Evolutionary conservation across 768 basidiomycete genomes (phyloP).

Genomic region (Floccularia luteovirens): DNA sequence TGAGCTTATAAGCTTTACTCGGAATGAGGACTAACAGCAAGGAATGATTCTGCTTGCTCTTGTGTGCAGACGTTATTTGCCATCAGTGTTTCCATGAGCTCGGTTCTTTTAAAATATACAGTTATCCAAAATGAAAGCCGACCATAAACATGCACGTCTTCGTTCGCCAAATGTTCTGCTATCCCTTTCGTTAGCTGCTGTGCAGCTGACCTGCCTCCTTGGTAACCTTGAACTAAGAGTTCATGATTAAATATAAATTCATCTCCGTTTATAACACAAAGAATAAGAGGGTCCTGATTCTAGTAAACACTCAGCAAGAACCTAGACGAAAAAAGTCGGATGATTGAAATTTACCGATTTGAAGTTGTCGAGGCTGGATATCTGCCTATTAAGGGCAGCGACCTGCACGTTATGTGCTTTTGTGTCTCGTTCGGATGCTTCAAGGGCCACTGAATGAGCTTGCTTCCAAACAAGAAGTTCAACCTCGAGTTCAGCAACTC

Average conservation of each 20-base stretch:
- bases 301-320: constrained; percentile 14
- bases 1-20: background rate
- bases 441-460: constrained; percentile 56
- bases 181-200: constrained; percentile 62
- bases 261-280: constrained; percentile 72
- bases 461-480: constrained; percentile 68
- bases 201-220: constrained; percentile 58
- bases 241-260: constrained; percentile 56
- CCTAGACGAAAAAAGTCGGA: too few relatives aligned
- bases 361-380: constrained; percentile 50
- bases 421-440: constrained; percentile 54
- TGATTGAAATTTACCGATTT: constrained; percentile 24
- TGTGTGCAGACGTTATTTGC: constrained; percentile 47
- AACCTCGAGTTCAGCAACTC: constrained; percentile 59
- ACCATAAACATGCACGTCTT: constrained; percentile 53
- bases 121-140: constrained; percentile 72
- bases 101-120: constrained; percentile 60
- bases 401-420: constrained; percentile 65
- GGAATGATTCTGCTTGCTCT: constrained; percentile 66
- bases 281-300: constrained; percentile 61
- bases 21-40: constrained; percentile 26
- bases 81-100: constrained; percentile 42
- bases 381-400: constrained; percentile 55
- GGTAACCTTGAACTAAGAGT: constrained; percentile 53
- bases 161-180: constrained; percentile 57